Evolutionary conservation across 2,329 filamentous ascomycete species (phyloP).

Genomic region (Chaetothyriales sp.): DNA sequence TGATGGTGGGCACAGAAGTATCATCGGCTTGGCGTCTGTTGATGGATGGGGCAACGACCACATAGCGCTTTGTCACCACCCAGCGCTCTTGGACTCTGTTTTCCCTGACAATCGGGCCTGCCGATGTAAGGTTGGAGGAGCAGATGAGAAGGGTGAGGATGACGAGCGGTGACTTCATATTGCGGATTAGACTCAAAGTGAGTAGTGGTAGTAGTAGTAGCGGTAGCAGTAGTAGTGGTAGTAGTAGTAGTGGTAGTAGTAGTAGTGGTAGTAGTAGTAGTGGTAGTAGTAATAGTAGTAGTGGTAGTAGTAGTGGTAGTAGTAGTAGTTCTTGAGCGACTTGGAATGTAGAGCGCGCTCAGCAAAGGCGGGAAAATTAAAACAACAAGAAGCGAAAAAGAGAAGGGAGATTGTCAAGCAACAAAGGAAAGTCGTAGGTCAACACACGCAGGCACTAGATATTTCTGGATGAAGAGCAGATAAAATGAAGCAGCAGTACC

Average conservation of each 20-base stretch:
- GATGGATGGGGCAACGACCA: neutral
- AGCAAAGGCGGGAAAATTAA: neutral
- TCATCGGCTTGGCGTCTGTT: neutral
- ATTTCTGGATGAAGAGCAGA: neutral
- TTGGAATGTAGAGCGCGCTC: neutral
- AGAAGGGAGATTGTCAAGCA: neutral
- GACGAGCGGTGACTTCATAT: constrained; percentile 5
- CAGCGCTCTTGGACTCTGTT: constrained; percentile 8
- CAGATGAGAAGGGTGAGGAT: constrained; percentile 4
- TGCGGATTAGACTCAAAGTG: neutral
- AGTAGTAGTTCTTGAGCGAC: neutral
- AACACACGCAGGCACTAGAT: neutral
- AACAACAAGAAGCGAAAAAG: neutral
- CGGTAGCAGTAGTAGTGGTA: too few species aligned
- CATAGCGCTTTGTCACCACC: constrained; percentile 1
- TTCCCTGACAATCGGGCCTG: constrained; percentile 14
- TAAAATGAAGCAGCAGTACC: neutral
- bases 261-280: too few species aligned
- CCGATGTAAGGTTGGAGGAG: constrained; percentile 8
- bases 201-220: too few species aligned
- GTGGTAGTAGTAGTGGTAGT: too few species aligned
- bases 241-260: too few species aligned
- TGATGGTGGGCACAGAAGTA: constrained; percentile 1
- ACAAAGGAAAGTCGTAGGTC: neutral
- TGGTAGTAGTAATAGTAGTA: too few species aligned